Conservation (phyloP, 2,329 filamentous ascomycete genomes). For the Diaporthe australafricana region DNA sequence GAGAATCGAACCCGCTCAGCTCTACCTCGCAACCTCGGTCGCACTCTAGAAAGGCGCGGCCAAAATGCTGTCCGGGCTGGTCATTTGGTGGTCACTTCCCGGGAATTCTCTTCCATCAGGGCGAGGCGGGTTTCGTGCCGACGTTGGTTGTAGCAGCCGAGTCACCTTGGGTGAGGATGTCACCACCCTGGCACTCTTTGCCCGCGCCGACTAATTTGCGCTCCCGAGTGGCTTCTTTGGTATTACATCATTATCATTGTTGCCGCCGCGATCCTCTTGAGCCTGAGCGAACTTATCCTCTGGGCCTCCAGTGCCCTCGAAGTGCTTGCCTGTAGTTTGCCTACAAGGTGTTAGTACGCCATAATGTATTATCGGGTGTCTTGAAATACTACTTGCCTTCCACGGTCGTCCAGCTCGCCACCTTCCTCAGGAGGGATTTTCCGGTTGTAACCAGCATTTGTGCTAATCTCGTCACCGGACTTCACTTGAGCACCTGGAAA, state of each 20-base stretch:
- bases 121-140: slow-evolving; percentile 48
- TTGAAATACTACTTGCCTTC: slow-evolving; percentile 51
- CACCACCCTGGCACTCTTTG: slow-evolving; percentile 38
- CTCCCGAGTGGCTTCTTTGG: slow-evolving; percentile 43
- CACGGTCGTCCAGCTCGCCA: slow-evolving; percentile 56
- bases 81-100: slow-evolving; percentile 56
- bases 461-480: slow-evolving; percentile 57
- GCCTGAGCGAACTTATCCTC: slow-evolving; percentile 51
- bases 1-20: background rate
- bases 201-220: slow-evolving; percentile 31
- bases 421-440: slow-evolving; percentile 59
- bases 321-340: slow-evolving; percentile 57
- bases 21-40: slow-evolving; percentile 44
- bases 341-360: slow-evolving; percentile 44
- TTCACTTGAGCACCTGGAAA: slow-evolving; percentile 55
- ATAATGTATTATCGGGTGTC: background rate
- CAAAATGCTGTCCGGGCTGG: slow-evolving; percentile 55
- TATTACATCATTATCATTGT: slow-evolving; percentile 53
- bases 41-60: slow-evolving; percentile 56
- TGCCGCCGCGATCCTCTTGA: slow-evolving; percentile 47
- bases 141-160: slow-evolving; percentile 53
- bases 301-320: slow-evolving; percentile 57
- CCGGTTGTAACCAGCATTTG: slow-evolving; percentile 58
- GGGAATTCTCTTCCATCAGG: slow-evolving; percentile 53
- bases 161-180: slow-evolving; percentile 50